Evolutionary conservation across 2,329 filamentous ascomycete genomes (phyloP), one percentile per base, ranked within the genome.

Genomic region (Epichloe sylvatica): DNA sequence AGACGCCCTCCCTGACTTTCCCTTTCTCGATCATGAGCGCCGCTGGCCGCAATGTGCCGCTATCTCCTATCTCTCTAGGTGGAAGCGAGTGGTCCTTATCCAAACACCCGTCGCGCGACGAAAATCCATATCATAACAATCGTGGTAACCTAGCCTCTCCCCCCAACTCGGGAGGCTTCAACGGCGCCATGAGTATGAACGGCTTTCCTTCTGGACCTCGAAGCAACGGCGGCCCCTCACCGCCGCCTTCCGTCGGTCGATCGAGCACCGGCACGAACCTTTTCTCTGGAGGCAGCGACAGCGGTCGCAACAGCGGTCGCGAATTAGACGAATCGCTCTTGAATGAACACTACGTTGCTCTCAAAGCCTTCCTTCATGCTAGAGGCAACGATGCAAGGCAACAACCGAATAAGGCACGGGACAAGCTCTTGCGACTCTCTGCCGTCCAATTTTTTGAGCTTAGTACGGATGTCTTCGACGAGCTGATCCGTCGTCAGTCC

Each of bases 391-490:
- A 83, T 62, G 76, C 78, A 44, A 83, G 83, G 54, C 77, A 80
- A 46, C 83, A 83, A 47, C 83, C 87, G 30, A 95, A 94, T 68
- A 84, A 90, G 67, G 92, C 92, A 50, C 83, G 90, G 61, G 92
- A 97, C 68, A 98, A 98, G 74, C 76, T 97, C 51, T 75, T 96
- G 52, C 81, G 91, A 52, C 76, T 98, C 47, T 95, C 90, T 1
- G 75, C 84, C 1, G 87, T 94, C 30, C 92, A 98, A 66, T 97
- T 98, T 88, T 88, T 94, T 67, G 92, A 98, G 70, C 77, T 98
- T 54, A 96, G 90, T 68, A 97, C 91, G 51, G 92, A 98, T 69
- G 91, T 98, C 39, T 97, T 86, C 68, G 92, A 98, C 67, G 92
- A 98, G 69, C 74, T 97, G 56, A 75, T 94, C 57, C 83, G 92